Evolutionary conservation across 1,284 basidiomycete species (phyloP).

Genomic region (Marasmius oreades): DNA sequence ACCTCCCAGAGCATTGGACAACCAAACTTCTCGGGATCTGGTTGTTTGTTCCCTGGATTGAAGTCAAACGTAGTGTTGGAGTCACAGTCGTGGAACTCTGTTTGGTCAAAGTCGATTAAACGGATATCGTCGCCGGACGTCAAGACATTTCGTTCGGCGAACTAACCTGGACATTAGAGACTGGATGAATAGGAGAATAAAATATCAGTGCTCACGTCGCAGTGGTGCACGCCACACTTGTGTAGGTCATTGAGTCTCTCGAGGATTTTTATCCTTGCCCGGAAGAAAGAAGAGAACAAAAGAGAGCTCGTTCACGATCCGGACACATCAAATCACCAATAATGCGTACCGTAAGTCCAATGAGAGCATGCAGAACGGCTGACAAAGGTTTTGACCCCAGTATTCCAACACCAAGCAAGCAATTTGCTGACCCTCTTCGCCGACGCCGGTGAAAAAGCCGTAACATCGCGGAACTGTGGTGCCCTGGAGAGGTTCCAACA

Average conservation of each 20-base stretch:
- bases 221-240: conserved; percentile 28
- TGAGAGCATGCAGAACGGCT: conserved; percentile 26
- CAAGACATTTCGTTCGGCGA: conserved; percentile 36
- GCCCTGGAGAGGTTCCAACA: conserved; percentile 28
- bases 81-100: conserved; percentile 26
- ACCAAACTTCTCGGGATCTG: conserved; percentile 25
- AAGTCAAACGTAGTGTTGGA: conserved; percentile 24
- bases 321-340: background rate
- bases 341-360: conserved; percentile 30
- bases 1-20: conserved; percentile 29
- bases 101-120: conserved; percentile 35
- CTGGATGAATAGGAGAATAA: background rate
- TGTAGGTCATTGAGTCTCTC: conserved; percentile 30
- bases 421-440: conserved; percentile 27
- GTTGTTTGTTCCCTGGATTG: conserved; percentile 19
- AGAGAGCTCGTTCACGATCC: background rate
- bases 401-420: conserved; percentile 33
- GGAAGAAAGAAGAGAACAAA: conserved; percentile 1
- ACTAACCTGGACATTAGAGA: conserved; percentile 12
- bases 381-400: conserved; percentile 30
- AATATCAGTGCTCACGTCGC: conserved; percentile 9
- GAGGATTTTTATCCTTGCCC: conserved; percentile 27
- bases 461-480: conserved; percentile 27
- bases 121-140: conserved; percentile 29
- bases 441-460: conserved; percentile 29